Evolutionary conservation across 768 basidiomycete genomes (phyloP), one percentile per base, ranked within the genome.

Genomic region (Suillus alpinus): DNA sequence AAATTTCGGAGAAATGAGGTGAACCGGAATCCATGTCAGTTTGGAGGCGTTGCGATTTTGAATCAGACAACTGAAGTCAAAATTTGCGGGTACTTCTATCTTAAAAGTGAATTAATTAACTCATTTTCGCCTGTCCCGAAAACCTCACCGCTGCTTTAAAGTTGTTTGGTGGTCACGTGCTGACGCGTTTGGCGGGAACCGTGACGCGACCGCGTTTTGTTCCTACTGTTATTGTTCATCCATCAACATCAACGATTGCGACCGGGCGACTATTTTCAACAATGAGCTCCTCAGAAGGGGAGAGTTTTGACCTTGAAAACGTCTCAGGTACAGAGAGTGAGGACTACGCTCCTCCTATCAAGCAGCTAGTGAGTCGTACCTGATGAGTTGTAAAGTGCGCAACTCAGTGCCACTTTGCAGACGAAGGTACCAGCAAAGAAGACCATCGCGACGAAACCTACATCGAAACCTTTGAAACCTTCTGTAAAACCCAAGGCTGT

Each of bases 271-370:
- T 50, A 26, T 61, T 4, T 62, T 56, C 53, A 56, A 70, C 64
- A 58, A 91, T 92, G 91, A 89, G 86, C 74, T 88, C 87, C 58
- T 88, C 88, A 12, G 89, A 88, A 69, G 82, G 73, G 56, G 91
- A 92, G 74, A 83, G 80, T 65, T 91, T 87, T 56, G 83, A 86
- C 63, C 66, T 89, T 53, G 81, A 85, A 62, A 72, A 81, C 65
- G 65, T 83, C 29, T 87, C 86, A 55, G 84, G 76, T 4, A 78
- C 76, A 6, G 91, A 88, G 57, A 89, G 87, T 16, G 91, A 92
- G 0, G 85, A 80, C 67, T 91, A 85, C 69, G 80, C 78, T 29
- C 88, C 88, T 5, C 77, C 80, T 18, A 75, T 78, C 63, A 87
- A 86, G 80, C 85, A 85, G 76, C 78, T 77, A 52, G 76, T 70